Base-by-base conservation (phyloP, 2,329 filamentous ascomycete species). In the Blumeriella jaapii region DNA sequence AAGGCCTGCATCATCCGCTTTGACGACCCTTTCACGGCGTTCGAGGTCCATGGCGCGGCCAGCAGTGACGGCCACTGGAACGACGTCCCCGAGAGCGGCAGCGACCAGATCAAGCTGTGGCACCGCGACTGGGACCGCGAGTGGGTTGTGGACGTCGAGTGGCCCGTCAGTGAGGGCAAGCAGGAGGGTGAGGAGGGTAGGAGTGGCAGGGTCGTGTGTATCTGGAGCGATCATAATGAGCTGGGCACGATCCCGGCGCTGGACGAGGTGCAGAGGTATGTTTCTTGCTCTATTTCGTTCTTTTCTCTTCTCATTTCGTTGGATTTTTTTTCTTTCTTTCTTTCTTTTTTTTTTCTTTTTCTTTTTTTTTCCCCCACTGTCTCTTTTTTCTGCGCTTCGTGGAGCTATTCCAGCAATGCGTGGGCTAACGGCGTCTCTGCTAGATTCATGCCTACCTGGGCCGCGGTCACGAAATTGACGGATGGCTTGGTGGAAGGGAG, bases 141-240 rank as follows among this genome's bases (percentile, higher is more conserved):
- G 3, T 95, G 87, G 83, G 68, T 69, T 11, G 78, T 58, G 3
- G 74, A 82, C 48, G 68, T 91, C 2, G 65, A 71, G 36, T 86
- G 80, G 78, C 46, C 46, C 1, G 40, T 48, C 5, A 48, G 36
- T 3, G 51, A 50, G 15, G 43, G 47, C 32, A 52, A 56, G 25
- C 44, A 51, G 11, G 52, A 51, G 23, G 48, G 54, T 34, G 58
- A 57, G 10, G 49, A 58, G 40, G 57, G 58, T 12, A 51, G 85
- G 20, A 68, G 66, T 44, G 82, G 86, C 1, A 68, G 63, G 20
- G 74, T 87, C 1, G 68, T 78, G 11, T 96, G 91, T 59, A 64
- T 82, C 19, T 96, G 87, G 86, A 85, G 80, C 50, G 91, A 98
- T 61, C 77, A 73, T 28, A 95, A 95, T 52, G 61, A 63, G 22